Evolutionary conservation across 805 yeast species (phyloP).

Genomic region (Candida endomychidarum): DNA sequence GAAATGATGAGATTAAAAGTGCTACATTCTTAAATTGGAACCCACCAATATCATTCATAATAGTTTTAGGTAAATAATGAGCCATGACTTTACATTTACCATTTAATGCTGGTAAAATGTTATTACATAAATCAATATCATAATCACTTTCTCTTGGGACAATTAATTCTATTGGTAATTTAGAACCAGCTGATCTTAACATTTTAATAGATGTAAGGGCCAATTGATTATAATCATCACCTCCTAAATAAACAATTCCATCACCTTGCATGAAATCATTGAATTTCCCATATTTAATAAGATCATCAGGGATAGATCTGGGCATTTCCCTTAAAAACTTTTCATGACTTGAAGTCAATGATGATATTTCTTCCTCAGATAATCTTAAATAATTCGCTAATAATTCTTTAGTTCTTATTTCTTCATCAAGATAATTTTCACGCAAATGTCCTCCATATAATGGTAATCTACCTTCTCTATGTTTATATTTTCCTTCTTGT

Average conservation of each 20-base stretch:
- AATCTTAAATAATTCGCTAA: conserved; percentile 23
- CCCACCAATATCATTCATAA: conserved; percentile 24
- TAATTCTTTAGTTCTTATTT: conserved; percentile 27
- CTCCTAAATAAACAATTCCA: conserved; percentile 42
- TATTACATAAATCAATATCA: conserved; percentile 34
- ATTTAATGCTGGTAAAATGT: conserved; percentile 31
- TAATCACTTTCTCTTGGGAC: conserved; percentile 32
- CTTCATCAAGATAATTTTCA: conserved; percentile 30
- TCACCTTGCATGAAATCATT: conserved; percentile 35
- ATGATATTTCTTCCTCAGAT: conserved; percentile 19
- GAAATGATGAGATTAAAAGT: conserved; percentile 35
- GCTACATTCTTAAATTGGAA: conserved; percentile 40
- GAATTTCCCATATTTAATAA: conserved; percentile 20
- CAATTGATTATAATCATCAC: conserved; percentile 34
- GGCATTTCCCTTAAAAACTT: conserved; percentile 24
- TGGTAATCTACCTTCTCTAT: conserved; percentile 27
- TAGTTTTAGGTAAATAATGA: conserved; percentile 34
- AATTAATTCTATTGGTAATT: conserved; percentile 38
- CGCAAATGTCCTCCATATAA: conserved; percentile 36
- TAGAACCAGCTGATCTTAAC: conserved; percentile 32
- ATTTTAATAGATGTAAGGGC: conserved; percentile 34
- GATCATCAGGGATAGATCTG: conserved; percentile 21
- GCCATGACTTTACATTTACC: conserved; percentile 47
- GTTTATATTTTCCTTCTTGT: conserved; percentile 18
- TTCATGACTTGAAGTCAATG: conserved; percentile 23